Percentiles rank a stretch among this genome's conserved stretches.
These are phyloP conservation scores for Yarrowia deformans DNA, from an alignment of 805 yeast species.

Conservation along the genomic window DNA sequence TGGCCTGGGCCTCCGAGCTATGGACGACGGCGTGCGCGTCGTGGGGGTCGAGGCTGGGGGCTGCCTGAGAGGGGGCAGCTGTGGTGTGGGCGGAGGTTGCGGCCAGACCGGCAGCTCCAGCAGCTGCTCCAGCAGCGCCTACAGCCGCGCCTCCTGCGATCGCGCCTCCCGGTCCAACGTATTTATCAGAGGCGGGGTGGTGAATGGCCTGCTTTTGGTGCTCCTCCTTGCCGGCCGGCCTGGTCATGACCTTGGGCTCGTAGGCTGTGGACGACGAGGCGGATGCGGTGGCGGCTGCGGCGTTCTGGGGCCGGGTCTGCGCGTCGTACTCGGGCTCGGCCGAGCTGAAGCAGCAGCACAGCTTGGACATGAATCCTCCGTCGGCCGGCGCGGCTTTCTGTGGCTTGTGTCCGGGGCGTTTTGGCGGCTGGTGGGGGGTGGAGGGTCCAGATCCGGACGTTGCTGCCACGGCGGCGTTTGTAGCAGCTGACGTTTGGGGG, in stretches of 20 bases:
- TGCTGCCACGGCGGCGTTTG: constrained; percentile 4
- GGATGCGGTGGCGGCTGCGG: neutral
- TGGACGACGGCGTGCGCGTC: constrained; percentile 1
- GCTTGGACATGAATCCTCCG: constrained; percentile 12
- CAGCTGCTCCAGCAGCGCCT: constrained; percentile 8
- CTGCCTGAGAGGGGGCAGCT: neutral
- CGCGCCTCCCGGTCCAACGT: no score
- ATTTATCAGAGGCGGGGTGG: no score
- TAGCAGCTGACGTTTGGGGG: neutral
- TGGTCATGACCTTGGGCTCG: constrained; percentile 22
- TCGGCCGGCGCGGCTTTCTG: neutral
- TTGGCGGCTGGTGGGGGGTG: constrained; percentile 31
- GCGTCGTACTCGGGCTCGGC: constrained; percentile 33
- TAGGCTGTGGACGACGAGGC: constrained; percentile 28
- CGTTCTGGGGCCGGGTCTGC: constrained; percentile 7
- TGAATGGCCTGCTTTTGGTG: neutral
- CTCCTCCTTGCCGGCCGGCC: constrained; percentile 1
- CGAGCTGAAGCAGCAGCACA: constrained; percentile 30
- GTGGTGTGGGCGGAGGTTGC: neutral
- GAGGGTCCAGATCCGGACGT: constrained; percentile 1
- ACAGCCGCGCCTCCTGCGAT: neutral
- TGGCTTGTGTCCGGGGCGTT: constrained; percentile 21
- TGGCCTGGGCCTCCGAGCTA: neutral
- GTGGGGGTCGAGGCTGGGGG: neutral
- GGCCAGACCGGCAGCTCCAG: neutral